phyloP scores from a whole-genome alignment of 2,329 filamentous ascomycete species.

The Colletotrichum eleusines region DNA sequence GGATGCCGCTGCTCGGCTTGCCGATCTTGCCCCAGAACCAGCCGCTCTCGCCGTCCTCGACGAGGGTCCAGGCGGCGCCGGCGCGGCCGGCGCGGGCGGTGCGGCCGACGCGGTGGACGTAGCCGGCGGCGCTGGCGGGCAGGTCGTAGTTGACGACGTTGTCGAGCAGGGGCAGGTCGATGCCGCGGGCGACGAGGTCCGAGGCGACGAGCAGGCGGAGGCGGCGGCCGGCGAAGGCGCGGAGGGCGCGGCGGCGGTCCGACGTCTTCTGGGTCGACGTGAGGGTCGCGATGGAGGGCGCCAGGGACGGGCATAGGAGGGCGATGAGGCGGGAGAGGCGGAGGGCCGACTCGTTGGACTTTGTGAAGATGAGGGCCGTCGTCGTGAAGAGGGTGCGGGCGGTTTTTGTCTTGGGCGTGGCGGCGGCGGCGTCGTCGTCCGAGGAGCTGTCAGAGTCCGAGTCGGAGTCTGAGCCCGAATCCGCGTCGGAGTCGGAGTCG shows the following conservation, averaged over 20 bases:
- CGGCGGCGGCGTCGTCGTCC: constrained; percentile 18
- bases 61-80: constrained; percentile 88
- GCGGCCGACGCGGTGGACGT: constrained; percentile 91
- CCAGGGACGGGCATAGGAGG: constrained; percentile 71
- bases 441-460: constrained; percentile 43
- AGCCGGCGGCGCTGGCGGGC: constrained; percentile 82
- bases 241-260: constrained; percentile 74
- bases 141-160: constrained; percentile 97
- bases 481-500: constrained; percentile 48
- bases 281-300: constrained; percentile 73
- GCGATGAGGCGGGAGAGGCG: constrained; percentile 84
- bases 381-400: constrained; percentile 49
- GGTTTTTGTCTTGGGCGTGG: constrained; percentile 24
- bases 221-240: constrained; percentile 72
- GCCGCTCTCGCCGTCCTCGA: constrained; percentile 83
- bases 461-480: constrained; percentile 43
- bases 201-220: constrained; percentile 87
- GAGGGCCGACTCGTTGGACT: constrained; percentile 89
- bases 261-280: constrained; percentile 83
- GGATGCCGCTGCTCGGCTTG: constrained; percentile 61
- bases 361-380: constrained; percentile 84
- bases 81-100: constrained; percentile 84
- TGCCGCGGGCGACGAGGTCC: constrained; percentile 90
- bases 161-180: constrained; percentile 82
- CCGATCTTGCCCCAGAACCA: constrained; percentile 94